These are phyloP conservation scores for Apocynum venetum DNA, from an alignment of 257 asterid species.

Conservation along the genomic window DNA sequence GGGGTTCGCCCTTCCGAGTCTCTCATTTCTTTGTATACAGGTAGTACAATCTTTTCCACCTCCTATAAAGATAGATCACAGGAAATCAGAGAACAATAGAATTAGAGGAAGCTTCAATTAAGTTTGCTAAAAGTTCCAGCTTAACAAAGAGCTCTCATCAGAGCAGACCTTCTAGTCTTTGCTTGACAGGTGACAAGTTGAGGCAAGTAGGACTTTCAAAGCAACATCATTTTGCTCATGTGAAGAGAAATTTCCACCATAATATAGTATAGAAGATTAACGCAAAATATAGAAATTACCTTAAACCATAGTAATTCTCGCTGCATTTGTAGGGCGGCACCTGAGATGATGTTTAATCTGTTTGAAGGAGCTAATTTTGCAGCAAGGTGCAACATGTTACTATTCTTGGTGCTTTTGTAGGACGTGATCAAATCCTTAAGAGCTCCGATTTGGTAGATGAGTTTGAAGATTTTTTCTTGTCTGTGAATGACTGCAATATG, in stretches of 20 bases:
- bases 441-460: conserved; percentile 34
- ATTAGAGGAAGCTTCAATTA: no score
- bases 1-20: conserved; percentile 23
- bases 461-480: conserved; percentile 30
- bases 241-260: no score
- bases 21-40: conserved; percentile 26
- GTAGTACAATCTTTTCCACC: conserved; percentile 32
- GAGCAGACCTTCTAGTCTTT: no score
- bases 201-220: no score
- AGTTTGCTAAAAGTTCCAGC: no score
- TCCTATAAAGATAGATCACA: conserved; percentile 5
- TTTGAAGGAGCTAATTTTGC: conserved; percentile 30
- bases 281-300: conserved; percentile 4
- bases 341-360: conserved; percentile 32
- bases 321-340: conserved; percentile 45
- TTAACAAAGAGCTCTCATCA: no score
- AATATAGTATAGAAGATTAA: no score
- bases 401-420: conserved; percentile 19
- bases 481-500: conserved; percentile 33
- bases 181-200: no score
- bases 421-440: conserved; percentile 34
- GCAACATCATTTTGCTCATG: no score
- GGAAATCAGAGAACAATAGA: no score
- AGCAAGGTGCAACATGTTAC: conserved; percentile 33
- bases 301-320: conserved; percentile 33